A percentile compares a stretch with the other conserved stretches of the same genome.
phyloP scores from a whole-genome alignment of 345 rosid species.

The Populus deltoides region DNA sequence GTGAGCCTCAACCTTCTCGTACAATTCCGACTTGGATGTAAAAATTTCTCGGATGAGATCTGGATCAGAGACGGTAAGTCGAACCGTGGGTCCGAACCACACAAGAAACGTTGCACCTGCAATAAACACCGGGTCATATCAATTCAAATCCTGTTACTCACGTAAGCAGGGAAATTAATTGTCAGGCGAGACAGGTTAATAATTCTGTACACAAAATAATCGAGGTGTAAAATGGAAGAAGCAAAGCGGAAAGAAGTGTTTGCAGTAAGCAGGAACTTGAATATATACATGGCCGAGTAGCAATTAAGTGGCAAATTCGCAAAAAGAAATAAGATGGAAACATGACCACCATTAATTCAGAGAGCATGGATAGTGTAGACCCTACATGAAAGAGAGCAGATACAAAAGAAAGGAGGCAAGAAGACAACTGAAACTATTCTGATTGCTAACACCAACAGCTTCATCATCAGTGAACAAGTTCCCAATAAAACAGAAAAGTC shows the following conservation, averaged over 20 bases:
- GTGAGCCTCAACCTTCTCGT: constrained; percentile 27
- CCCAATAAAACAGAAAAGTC: constrained; percentile 20
- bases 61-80: constrained; percentile 40
- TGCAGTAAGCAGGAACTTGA: constrained; percentile 14
- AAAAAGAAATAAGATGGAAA: constrained; percentile 37
- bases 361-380: constrained; percentile 43
- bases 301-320: not conserved
- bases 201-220: not conserved
- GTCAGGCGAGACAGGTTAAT: not conserved
- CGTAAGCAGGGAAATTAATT: not conserved
- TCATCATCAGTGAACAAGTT: constrained; percentile 32
- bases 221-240: not conserved
- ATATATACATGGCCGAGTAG: not conserved
- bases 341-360: constrained; percentile 40
- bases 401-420: constrained; percentile 26
- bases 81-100: constrained; percentile 52
- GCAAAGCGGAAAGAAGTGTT: not conserved
- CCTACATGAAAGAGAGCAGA: constrained; percentile 18
- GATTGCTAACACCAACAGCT: constrained; percentile 26
- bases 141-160: not conserved
- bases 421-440: constrained; percentile 38
- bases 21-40: constrained; percentile 33
- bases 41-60: constrained; percentile 45
- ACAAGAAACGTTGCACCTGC: constrained; percentile 44
- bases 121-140: not conserved